Percentiles rank a stretch among this genome's conserved stretches.
Evolutionary conservation across 495 filamentous ascomycete genomes (phyloP).

Genomic region (Echria macrotheca): DNA sequence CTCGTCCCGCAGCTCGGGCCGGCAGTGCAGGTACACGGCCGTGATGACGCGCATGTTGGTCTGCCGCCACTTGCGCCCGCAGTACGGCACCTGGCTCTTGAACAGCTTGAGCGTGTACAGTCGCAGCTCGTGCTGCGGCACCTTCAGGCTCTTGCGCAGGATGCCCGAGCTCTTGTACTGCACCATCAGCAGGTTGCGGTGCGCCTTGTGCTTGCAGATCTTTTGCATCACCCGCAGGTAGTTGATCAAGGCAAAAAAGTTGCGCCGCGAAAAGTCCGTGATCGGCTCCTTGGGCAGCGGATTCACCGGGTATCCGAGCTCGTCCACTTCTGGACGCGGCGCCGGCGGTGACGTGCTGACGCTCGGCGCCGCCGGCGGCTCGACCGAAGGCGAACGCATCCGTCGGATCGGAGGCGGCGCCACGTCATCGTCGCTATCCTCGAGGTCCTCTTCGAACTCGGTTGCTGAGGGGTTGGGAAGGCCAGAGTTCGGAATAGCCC

Average conservation of each 20-base stretch:
- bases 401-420: constrained; percentile 73
- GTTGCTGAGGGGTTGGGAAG: constrained; percentile 21
- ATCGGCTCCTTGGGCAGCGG: constrained; percentile 68
- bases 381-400: constrained; percentile 40
- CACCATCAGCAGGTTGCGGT: constrained; percentile 86
- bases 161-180: constrained; percentile 90
- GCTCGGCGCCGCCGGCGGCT: background rate
- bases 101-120: constrained; percentile 96
- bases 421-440: constrained; percentile 62
- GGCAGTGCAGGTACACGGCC: constrained; percentile 86
- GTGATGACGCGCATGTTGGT: constrained; percentile 98
- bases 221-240: constrained; percentile 95
- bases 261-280: constrained; percentile 84
- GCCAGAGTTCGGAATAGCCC: constrained; percentile 19
- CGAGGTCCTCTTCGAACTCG: constrained; percentile 27
- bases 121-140: constrained; percentile 79
- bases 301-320: constrained; percentile 70
- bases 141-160: constrained; percentile 81
- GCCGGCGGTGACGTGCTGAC: constrained; percentile 30
- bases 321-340: constrained; percentile 75
- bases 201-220: constrained; percentile 88
- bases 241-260: constrained; percentile 91
- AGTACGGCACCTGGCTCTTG: constrained; percentile 97
- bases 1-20: constrained; percentile 88
- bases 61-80: constrained; percentile 96